Evolutionary conservation across 805 yeast genomes (phyloP).

Genomic region (Candida vartiovaarae): DNA sequence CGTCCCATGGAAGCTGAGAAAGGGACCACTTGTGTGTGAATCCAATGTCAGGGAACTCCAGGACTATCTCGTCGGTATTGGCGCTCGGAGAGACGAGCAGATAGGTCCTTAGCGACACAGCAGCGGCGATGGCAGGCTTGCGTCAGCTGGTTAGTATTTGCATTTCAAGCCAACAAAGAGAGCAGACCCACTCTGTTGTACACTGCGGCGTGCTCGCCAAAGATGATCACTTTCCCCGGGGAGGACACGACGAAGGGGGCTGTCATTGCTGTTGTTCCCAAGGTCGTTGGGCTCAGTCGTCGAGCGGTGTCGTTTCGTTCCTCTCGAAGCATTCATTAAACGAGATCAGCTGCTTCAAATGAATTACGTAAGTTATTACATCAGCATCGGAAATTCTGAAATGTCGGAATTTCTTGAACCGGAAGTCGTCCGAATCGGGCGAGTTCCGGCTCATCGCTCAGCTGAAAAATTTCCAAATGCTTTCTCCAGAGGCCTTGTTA

Average conservation of each 20-base stretch:
- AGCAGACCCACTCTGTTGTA: slow-evolving; percentile 50
- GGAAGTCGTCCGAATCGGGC: background rate
- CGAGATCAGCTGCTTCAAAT: too few species aligned
- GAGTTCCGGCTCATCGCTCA: slow-evolving; percentile 3
- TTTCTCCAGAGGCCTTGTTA: background rate
- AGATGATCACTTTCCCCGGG: slow-evolving; percentile 93
- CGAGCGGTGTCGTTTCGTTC: too few species aligned
- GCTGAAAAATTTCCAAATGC: slow-evolving; percentile 1
- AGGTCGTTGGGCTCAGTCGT: too few species aligned
- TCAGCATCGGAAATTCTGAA: too few species aligned
- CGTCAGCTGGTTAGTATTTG: background rate
- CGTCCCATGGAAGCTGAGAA: slow-evolving; percentile 54
- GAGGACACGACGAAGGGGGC: slow-evolving; percentile 75
- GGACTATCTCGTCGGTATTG: slow-evolving; percentile 37
- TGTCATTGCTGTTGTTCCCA: background rate
- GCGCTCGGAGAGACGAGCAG: slow-evolving; percentile 49
- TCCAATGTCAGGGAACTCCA: slow-evolving; percentile 81
- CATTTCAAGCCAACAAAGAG: too few species aligned
- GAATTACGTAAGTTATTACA: too few species aligned
- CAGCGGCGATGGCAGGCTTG: slow-evolving; percentile 92
- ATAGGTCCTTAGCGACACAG: slow-evolving; percentile 80
- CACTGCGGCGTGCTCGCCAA: slow-evolving; percentile 97
- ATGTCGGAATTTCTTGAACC: too few species aligned
- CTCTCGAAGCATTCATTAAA: too few species aligned
- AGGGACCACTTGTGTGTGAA: slow-evolving; percentile 59